phyloP scores from a whole-genome alignment of 1,284 basidiomycete genomes.

The Tilletiopsis washingtonensis region DNA sequence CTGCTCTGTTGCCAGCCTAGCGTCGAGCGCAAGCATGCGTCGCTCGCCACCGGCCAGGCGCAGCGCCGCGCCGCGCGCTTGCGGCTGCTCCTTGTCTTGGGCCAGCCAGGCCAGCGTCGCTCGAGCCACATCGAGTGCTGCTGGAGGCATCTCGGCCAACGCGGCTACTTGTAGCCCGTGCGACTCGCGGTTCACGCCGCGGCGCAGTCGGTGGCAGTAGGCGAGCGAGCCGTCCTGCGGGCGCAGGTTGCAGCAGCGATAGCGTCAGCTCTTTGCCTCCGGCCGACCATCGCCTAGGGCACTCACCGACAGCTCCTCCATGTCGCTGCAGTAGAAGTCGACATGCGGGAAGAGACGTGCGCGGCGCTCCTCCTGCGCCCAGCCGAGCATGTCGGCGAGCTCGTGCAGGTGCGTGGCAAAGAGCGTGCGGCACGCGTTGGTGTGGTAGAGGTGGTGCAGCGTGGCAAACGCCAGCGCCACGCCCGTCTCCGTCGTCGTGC shows the following conservation, averaged over 20 bases:
- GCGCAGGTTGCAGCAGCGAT: not conserved
- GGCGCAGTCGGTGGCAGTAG: slow-evolving; percentile 71
- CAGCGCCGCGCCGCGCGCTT: too few relatives aligned
- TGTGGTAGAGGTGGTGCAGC: slow-evolving; percentile 66
- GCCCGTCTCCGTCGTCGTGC: slow-evolving; percentile 85
- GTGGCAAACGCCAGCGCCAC: slow-evolving; percentile 87
- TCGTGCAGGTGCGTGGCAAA: slow-evolving; percentile 98
- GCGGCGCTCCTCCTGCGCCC: slow-evolving; percentile 3
- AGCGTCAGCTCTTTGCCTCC: not conserved
- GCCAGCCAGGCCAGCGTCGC: slow-evolving; percentile 18
- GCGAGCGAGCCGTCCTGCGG: slow-evolving; percentile 53
- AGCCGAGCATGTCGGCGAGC: slow-evolving; percentile 62
- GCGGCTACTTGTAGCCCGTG: slow-evolving; percentile 87
- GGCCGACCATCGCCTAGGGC: not conserved
- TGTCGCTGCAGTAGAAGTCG: slow-evolving; percentile 79
- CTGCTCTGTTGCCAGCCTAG: too few relatives aligned
- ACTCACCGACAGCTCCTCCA: slow-evolving; percentile 55
- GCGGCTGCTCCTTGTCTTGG: too few relatives aligned
- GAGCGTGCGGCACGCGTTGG: slow-evolving; percentile 71
- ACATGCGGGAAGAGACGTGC: slow-evolving; percentile 47
- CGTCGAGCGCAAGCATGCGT: too few relatives aligned
- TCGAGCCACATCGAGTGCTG: slow-evolving; percentile 59
- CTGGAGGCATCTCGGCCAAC: slow-evolving; percentile 71
- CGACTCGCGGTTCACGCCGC: slow-evolving; percentile 81
- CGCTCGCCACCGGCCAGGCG: too few relatives aligned